A percentile compares a stretch with the other conserved stretches of the same genome.
Evolutionary conservation across 2,329 filamentous ascomycete genomes (phyloP).

Genomic region (Thermothelomyces thermophilus): DNA sequence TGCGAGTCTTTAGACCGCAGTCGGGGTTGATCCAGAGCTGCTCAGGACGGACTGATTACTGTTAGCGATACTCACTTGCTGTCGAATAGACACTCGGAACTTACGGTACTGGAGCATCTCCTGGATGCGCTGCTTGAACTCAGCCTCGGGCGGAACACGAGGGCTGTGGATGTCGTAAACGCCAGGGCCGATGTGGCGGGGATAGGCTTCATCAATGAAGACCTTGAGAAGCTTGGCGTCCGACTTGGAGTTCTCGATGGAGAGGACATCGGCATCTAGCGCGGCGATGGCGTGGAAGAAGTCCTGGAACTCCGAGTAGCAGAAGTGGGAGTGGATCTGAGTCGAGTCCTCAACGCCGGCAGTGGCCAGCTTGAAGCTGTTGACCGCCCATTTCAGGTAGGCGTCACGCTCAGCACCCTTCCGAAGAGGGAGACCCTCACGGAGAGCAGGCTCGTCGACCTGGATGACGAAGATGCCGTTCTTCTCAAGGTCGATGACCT

Average conservation of each 20-base stretch:
- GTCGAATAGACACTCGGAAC: slow-evolving; percentile 23
- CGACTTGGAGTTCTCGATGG: slow-evolving; percentile 99
- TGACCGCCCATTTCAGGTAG: slow-evolving; percentile 95
- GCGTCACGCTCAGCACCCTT: slow-evolving; percentile 89
- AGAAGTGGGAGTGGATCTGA: slow-evolving; percentile 99
- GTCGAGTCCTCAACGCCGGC: slow-evolving; percentile 90
- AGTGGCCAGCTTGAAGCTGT: slow-evolving; percentile 94
- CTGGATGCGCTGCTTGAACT: slow-evolving; percentile 95
- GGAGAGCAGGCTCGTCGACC: slow-evolving; percentile 97
- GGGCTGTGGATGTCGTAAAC: slow-evolving; percentile 99
- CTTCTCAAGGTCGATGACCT: slow-evolving; percentile 96
- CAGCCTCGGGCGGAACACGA: slow-evolving; percentile 91
- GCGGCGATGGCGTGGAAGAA: slow-evolving; percentile 99
- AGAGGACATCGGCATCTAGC: slow-evolving; percentile 94
- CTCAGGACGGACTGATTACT: slow-evolving; percentile 50
- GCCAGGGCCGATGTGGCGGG: slow-evolving; percentile 96
- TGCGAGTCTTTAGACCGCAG: slow-evolving; percentile 97
- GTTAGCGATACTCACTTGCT: slow-evolving; percentile 6
- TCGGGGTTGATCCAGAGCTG: slow-evolving; percentile 99
- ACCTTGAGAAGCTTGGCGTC: slow-evolving; percentile 98
- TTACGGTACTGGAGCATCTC: slow-evolving; percentile 98
- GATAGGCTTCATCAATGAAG: slow-evolving; percentile 95
- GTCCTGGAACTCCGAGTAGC: slow-evolving; percentile 99
- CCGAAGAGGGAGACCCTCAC: slow-evolving; percentile 97
- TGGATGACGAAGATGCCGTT: slow-evolving; percentile 97